A percentile compares a stretch with the other conserved stretches of the same genome.
These are phyloP conservation scores for Wallemia hederae DNA, from an alignment of 1,284 basidiomycete genomes.

Conservation along the genomic window DNA sequence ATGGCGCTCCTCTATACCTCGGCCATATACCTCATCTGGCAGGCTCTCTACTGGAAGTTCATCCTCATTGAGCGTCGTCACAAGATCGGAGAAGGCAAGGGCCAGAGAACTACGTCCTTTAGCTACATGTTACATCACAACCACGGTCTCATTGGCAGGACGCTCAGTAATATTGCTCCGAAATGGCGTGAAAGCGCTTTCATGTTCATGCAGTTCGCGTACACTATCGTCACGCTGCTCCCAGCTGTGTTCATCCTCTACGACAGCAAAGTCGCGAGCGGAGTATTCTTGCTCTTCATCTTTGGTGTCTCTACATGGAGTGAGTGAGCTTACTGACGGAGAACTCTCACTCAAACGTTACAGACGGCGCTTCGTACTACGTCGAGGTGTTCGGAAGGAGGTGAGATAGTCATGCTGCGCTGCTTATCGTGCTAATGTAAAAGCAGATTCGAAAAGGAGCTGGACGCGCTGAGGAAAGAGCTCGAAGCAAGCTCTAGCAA, in stretches of 20 bases:
- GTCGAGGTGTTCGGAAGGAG: conserved; percentile 87
- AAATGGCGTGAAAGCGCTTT: conserved; percentile 7
- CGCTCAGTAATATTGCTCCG: background rate
- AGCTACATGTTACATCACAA: conserved; percentile 22
- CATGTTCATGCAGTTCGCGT: conserved; percentile 24
- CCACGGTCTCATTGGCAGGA: background rate
- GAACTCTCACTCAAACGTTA: conserved; percentile 2
- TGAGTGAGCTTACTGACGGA: conserved; percentile 29
- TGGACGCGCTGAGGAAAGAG: conserved; percentile 62
- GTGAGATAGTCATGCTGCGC: conserved; percentile 20
- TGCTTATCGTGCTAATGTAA: conserved; percentile 1
- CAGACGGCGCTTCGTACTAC: conserved; percentile 27
- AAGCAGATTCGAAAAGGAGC: conserved; percentile 54
- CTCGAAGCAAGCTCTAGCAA: conserved; percentile 24
- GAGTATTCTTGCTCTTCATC: conserved; percentile 40
- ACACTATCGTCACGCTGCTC: conserved; percentile 54
- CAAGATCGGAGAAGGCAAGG: conserved; percentile 44
- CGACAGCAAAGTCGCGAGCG: conserved; percentile 40
- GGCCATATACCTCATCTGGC: conserved; percentile 55
- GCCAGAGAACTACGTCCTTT: conserved; percentile 56
- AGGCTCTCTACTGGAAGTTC: conserved; percentile 72
- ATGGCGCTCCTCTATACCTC: conserved; percentile 36
- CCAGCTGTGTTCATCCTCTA: conserved; percentile 58
- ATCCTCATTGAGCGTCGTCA: conserved; percentile 49
- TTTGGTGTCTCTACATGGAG: conserved; percentile 63